Evolutionary conservation across 306 rosid species (phyloP), one percentile per base, ranked within the genome.

Genomic region (Senna siamea): DNA sequence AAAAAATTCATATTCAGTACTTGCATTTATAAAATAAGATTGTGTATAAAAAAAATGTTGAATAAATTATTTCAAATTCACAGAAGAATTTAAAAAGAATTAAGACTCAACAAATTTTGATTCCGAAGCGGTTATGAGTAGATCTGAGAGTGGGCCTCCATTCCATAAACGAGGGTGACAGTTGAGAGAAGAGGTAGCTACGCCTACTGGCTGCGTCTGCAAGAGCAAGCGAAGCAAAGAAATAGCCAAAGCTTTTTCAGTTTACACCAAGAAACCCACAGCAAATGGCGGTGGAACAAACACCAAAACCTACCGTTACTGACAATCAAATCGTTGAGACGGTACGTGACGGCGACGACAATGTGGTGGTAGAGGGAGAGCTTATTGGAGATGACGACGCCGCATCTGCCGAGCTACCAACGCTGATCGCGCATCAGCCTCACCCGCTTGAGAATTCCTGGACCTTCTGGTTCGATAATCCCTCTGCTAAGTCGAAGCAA

Each of bases 391-490:
- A 72, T 4, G 91, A 81, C 1, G 92, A 79, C 8, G 59, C 85
- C 35, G 81, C 74, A 55, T 71, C 88, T 1, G 87, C 89, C 59
- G 87, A 81, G 71, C 72, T 76, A 5, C 61, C 90, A 10, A 22
- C 76, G 34, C 69, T 80, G 23, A 26, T 71, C 15, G 76, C 64
- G 13, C 83, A 62, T 6, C 85, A 81, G 75, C 74, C 84, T 14
- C 97, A 89, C 77, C 89, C 88, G 9, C 87, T 95, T 17, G 98
- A 95, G 88, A 75, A 90, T 64, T 84, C 96, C 0, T 95, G 98
- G 98, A 95, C 99, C 41, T 95, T 95, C 85, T 92, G 98, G 99
- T 95, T 95, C 74, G 97, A 92, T 73, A 92, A 63, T 46, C 89
- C 89, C n/a, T 5, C 77, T 0, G 85, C 86, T 7, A 95, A 83